These are phyloP conservation scores for Limnanthes douglasii DNA, from an alignment of 345 rosid species.

Conservation along the genomic window DNA sequence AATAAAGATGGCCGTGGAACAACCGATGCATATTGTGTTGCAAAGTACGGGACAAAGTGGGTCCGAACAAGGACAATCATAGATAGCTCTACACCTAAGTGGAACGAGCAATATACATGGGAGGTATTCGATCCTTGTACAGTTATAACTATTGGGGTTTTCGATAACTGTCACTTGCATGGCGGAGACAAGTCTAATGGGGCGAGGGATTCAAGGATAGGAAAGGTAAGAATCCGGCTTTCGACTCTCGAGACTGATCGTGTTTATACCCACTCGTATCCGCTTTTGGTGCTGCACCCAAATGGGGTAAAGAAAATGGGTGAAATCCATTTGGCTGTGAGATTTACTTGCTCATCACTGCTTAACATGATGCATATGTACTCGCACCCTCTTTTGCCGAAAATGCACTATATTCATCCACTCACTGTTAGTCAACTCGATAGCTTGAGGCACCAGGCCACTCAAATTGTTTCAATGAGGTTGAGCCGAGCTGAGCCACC, in stretches of 20 bases:
- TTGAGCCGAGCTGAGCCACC: slow-evolving; percentile 84
- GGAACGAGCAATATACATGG: slow-evolving; percentile 99
- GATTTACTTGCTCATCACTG: slow-evolving; percentile 75
- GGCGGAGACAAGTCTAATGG: slow-evolving; percentile 50
- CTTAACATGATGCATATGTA: slow-evolving; percentile 94
- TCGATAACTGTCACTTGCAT: slow-evolving; percentile 75
- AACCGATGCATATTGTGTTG: slow-evolving; percentile 92
- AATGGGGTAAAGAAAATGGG: slow-evolving; percentile 92
- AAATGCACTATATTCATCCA: slow-evolving; percentile 88
- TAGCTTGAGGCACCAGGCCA: slow-evolving; percentile 80
- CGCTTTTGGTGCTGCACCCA: slow-evolving; percentile 60
- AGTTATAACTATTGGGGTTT: slow-evolving; percentile 79
- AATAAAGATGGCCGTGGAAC: slow-evolving; percentile 77
- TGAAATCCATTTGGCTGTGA: slow-evolving; percentile 83
- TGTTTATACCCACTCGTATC: slow-evolving; percentile 81
- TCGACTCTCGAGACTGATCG: slow-evolving; percentile 88
- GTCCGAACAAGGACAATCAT: slow-evolving; percentile 77
- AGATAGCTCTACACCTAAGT: slow-evolving; percentile 77
- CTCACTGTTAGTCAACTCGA: slow-evolving; percentile 82
- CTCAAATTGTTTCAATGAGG: slow-evolving; percentile 72
- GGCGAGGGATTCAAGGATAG: slow-evolving; percentile 49
- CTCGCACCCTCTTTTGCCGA: slow-evolving; percentile 64
- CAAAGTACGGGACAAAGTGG: slow-evolving; percentile 91
- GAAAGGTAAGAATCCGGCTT: slow-evolving; percentile 81
- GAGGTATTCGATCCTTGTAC: slow-evolving; percentile 93